phyloP scores from a whole-genome alignment of 2,329 filamentous ascomycete genomes.

The Beauveria asiatica region DNA sequence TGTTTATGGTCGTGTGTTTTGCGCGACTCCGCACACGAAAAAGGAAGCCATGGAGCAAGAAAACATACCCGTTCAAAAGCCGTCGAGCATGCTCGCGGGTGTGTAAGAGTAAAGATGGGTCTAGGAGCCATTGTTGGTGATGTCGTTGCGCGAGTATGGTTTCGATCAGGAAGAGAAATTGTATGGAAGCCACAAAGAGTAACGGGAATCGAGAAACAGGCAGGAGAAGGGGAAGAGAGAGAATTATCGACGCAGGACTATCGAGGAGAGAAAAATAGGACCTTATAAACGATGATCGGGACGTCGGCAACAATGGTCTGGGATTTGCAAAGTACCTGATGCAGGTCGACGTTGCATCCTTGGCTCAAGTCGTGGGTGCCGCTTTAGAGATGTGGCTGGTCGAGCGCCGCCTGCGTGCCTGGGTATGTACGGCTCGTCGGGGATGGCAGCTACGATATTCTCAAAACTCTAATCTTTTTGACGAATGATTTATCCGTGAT shows the following conservation, averaged over 20 bases:
- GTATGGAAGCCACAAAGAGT: background rate
- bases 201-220: background rate
- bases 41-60: background rate
- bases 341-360: background rate
- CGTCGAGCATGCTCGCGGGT: conserved; percentile 90
- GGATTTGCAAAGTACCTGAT: conserved; percentile 7
- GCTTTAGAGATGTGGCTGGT: background rate
- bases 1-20: background rate
- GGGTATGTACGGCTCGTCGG: background rate
- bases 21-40: background rate
- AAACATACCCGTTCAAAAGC: conserved; percentile 82
- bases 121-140: conserved; percentile 50
- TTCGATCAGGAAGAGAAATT: conserved; percentile 15
- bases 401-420: background rate
- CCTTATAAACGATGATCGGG: conserved; percentile 5
- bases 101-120: conserved; percentile 85
- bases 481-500: background rate
- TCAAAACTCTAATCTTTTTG: background rate
- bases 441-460: background rate
- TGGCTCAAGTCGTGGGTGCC: background rate
- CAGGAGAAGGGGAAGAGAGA: background rate
- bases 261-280: background rate
- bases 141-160: conserved; percentile 2
- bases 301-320: conserved; percentile 4
- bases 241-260: background rate